phyloP scores from a whole-genome alignment of 441 rosid species.

The Jatropha podagrica region DNA sequence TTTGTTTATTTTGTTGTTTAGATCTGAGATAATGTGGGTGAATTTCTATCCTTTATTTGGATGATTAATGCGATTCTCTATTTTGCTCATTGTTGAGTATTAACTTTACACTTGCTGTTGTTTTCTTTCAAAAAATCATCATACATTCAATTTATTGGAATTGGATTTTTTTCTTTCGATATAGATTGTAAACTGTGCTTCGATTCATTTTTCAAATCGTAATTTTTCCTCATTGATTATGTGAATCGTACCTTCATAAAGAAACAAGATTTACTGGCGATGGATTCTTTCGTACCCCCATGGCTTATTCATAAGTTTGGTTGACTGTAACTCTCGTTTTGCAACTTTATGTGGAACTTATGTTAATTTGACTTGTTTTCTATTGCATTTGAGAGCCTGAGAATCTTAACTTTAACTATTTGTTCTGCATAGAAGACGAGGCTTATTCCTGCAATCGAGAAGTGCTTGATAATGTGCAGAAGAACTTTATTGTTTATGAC shows the following conservation, averaged over 20 bases:
- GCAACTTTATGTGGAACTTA: neutral
- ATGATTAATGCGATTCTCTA: neutral
- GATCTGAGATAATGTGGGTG: constrained; percentile 29
- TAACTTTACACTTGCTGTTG: too few species aligned
- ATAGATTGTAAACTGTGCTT: neutral
- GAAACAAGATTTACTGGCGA: neutral
- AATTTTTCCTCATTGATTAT: too few species aligned
- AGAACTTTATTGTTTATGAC: neutral
- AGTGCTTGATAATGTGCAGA: neutral
- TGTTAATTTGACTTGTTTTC: constrained; percentile 1
- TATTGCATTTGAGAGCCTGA: neutral
- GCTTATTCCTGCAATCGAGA: neutral
- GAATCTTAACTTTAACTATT: neutral
- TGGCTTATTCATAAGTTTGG: neutral
- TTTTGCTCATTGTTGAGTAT: too few species aligned
- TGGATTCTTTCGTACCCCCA: neutral
- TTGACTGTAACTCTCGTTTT: neutral
- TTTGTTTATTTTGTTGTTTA: neutral
- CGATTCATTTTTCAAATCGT: neutral
- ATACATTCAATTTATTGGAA: too few species aligned
- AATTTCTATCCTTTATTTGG: neutral
- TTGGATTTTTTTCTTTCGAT: too few species aligned
- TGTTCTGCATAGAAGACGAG: neutral
- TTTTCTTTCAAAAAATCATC: too few species aligned
- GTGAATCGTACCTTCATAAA: neutral